A percentile compares a stretch with the other conserved stretches of the same genome.
These are phyloP conservation scores for Chimonanthus praecox DNA, from an alignment of 164 flowering plant species.

Conservation along the genomic window DNA sequence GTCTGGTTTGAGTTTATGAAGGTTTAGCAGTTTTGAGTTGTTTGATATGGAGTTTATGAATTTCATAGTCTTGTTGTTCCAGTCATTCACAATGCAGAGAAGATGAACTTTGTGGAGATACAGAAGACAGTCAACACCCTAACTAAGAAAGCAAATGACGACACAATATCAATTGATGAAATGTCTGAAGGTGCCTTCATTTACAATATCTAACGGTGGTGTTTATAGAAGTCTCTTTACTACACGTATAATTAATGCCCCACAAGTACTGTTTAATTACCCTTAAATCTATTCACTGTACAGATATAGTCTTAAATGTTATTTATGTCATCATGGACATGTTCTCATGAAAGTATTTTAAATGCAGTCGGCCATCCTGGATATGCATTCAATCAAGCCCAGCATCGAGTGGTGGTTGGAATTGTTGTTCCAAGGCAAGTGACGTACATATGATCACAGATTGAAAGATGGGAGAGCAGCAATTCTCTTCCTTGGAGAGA, in stretches of 20 bases:
- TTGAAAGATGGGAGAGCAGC: constrained; percentile 99
- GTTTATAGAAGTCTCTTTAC: constrained; percentile 95
- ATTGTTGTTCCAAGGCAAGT: constrained; percentile 77
- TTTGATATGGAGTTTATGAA: background rate
- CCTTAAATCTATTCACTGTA: background rate
- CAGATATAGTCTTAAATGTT: background rate
- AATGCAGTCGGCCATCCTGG: constrained; percentile 84
- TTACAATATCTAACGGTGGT: constrained; percentile 96
- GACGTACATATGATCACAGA: constrained; percentile 97
- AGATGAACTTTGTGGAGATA: constrained; percentile 92
- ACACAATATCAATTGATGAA: constrained; percentile 90
- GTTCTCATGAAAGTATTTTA: background rate
- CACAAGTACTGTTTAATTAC: constrained; percentile 50
- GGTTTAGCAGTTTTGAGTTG: background rate
- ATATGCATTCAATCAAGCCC: constrained; percentile 90
- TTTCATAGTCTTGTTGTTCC: constrained; percentile 97
- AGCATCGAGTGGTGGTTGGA: constrained; percentile 92
- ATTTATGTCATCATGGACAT: background rate
- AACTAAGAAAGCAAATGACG: constrained; percentile 85
- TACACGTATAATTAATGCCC: constrained; percentile 97
- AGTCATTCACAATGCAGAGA: constrained; percentile 72
- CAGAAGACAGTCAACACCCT: constrained; percentile 78
- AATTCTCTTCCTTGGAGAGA: constrained; percentile 83
- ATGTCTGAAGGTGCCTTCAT: constrained; percentile 99
- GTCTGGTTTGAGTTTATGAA: background rate